phyloP scores from a whole-genome alignment of 164 flowering plant species.

The Nelumbo lutea region DNA sequence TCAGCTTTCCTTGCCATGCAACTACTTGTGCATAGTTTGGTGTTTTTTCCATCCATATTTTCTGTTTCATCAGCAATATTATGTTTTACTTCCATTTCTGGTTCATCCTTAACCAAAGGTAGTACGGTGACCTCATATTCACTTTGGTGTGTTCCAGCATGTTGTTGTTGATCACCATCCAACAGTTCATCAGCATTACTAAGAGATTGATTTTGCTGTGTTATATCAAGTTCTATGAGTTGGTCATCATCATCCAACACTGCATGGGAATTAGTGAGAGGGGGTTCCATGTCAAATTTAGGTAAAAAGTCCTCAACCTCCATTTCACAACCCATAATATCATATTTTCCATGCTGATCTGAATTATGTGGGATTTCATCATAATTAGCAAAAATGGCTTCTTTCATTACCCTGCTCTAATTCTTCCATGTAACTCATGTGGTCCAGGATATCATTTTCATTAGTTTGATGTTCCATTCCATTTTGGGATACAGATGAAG shows the following conservation, averaged over 20 bases:
- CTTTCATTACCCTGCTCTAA: conserved; percentile 25
- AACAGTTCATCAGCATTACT: background rate
- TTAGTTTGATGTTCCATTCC: conserved; percentile 23
- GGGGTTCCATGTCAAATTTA: conserved; percentile 22
- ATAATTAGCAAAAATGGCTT: conserved; percentile 18
- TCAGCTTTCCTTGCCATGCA: conserved; percentile 11
- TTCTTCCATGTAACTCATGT: conserved; percentile 25
- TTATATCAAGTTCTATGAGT: background rate
- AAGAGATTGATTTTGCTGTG: background rate
- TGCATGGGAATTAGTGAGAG: background rate
- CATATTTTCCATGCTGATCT: conserved; percentile 31
- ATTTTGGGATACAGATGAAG: conserved; percentile 32
- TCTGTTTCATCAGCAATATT: conserved; percentile 13
- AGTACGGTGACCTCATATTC: background rate
- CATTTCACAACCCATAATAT: conserved; percentile 23
- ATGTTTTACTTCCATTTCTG: conserved; percentile 19
- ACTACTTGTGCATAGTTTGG: conserved; percentile 12
- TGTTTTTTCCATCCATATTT: conserved; percentile 14
- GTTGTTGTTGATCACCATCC: conserved; percentile 12
- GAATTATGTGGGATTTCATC: conserved; percentile 36
- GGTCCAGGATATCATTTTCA: conserved; percentile 29
- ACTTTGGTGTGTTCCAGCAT: conserved; percentile 16
- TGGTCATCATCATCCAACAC: background rate
- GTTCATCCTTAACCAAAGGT: conserved; percentile 13
- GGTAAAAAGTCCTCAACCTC: conserved; percentile 21